Base-by-base conservation (phyloP, 129 eudicot species). In the Flaveria robusta region DNA sequence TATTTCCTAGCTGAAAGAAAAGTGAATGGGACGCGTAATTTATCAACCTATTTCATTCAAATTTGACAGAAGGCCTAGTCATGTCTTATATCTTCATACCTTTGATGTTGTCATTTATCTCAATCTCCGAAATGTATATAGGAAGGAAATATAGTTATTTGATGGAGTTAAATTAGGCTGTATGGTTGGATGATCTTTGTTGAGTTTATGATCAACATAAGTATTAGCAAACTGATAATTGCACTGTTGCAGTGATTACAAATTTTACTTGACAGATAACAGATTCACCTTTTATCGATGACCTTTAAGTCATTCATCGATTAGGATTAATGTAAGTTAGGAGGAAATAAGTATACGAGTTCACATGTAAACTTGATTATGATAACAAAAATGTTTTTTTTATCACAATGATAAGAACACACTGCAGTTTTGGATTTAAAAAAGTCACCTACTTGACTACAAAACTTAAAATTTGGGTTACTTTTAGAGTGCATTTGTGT, bases 211-310 rank as follows among this genome's bases (percentile, higher is more conserved):
- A 47, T 75, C 37, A 23, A 59, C 66, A 31, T 65, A 20, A 64
- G 39, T 63, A 64, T 66, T 19, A 19, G 39, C 65, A 75, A 26
- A 18, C 6, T 46, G 50, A 47, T 64, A 47, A 39, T 56, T 9
- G 20, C 26, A 9, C 45, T 3, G 19, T 71, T 72, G 51, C 68
- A 73, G 68, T 73, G 13, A 5, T 73, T 20, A 73, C 20, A 73
- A 0, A 74, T 41, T 58, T 24, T 3, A 23, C 1, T 19, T 26
- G 74, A 70, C 37, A 59, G 66, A n/a, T 18, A n/a, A 52, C 24
- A n/a, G 2, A 59, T 59, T 59, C 9, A 3, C 56, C 55, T 54
- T 55, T 60, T 71, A 19, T 51, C 11, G 18, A 16, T 29, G 23
- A 63, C 1, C 27, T 29, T 63, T 63, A 43, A 29, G 22, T 16